A percentile compares a stretch with the other conserved stretches of the same genome.
These are phyloP conservation scores for Exophiala aquamarina DNA, from an alignment of 2,329 filamentous ascomycete genomes.

Conservation along the genomic window DNA sequence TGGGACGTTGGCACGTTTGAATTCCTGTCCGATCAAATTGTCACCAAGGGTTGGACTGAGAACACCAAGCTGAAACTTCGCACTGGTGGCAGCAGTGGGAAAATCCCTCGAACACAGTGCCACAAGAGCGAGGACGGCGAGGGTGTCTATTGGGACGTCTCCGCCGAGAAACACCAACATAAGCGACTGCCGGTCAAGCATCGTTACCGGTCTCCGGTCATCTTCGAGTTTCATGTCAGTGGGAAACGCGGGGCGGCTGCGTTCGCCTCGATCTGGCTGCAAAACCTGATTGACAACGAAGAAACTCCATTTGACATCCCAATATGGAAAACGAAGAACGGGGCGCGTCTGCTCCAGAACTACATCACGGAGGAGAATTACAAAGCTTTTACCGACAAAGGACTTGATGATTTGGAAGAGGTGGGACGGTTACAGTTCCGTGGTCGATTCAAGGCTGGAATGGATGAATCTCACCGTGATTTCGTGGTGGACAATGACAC, in stretches of 20 bases:
- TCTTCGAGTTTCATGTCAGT: slow-evolving; percentile 77
- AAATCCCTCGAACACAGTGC: slow-evolving; percentile 65
- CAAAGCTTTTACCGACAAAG: slow-evolving; percentile 60
- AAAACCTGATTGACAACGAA: slow-evolving; percentile 79
- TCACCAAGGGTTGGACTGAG: slow-evolving; percentile 58
- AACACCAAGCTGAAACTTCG: slow-evolving; percentile 70
- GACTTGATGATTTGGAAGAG: slow-evolving; percentile 73
- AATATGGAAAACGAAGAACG: slow-evolving; percentile 79
- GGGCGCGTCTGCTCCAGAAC: slow-evolving; percentile 79
- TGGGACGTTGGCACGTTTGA: slow-evolving; percentile 97
- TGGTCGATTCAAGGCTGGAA: slow-evolving; percentile 83
- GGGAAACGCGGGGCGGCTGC: slow-evolving; percentile 70
- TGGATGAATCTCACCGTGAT: slow-evolving; percentile 77
- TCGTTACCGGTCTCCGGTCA: slow-evolving; percentile 83
- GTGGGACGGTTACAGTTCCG: slow-evolving; percentile 79
- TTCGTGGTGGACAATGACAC: slow-evolving; percentile 87
- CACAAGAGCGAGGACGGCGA: slow-evolving; percentile 59
- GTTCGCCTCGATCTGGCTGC: slow-evolving; percentile 81
- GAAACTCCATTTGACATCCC: slow-evolving; percentile 79
- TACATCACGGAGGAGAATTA: slow-evolving; percentile 83
- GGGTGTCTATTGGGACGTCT: slow-evolving; percentile 60
- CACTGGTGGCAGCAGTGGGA: slow-evolving; percentile 80
- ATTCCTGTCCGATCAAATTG: slow-evolving; percentile 70
- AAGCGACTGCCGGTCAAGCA: slow-evolving; percentile 83
- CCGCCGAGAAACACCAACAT: slow-evolving; percentile 50